Evolutionary conservation across 176 grass and related monocot species (phyloP).

Genomic region (barley (Hordeum vulgare)): MorexV3_pseudomolecules_assembly NC_058518.1:509368929-509369428

Average conservation of each 20-base stretch:
- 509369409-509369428: background rate
- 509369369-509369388: too few species aligned
- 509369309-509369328: background rate
- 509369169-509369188: conserved; percentile 9
- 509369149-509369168: background rate
- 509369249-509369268: background rate
- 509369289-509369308: background rate
- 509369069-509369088: background rate
- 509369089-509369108: background rate
- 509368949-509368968: too few species aligned
- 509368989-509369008: too few species aligned
- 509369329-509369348: background rate
- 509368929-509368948: too few species aligned
- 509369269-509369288: background rate
- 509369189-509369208: background rate
- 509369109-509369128: conserved; percentile 1
- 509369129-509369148: background rate
- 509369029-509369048: too few species aligned
- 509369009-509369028: too few species aligned
- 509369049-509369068: too few species aligned
- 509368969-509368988: too few species aligned
- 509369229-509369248: background rate
- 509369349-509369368: background rate
- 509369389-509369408: background rate
- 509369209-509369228: background rate